phyloP scores from a whole-genome alignment of 2,329 filamentous ascomycete species.

The Aspergillus fructus region DNA sequence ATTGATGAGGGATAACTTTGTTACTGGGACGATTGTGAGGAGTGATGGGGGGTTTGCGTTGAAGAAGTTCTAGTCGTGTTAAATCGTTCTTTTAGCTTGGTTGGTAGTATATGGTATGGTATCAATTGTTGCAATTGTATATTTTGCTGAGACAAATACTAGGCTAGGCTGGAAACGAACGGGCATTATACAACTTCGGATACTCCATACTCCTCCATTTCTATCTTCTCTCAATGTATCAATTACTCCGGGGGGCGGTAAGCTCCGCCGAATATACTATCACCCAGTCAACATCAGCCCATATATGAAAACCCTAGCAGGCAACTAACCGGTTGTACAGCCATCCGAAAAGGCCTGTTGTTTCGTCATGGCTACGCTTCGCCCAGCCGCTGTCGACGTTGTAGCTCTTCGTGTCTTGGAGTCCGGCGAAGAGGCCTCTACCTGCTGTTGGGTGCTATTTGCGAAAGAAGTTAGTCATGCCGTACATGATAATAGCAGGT shows the following conservation, averaged over 20 bases:
- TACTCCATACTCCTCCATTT: background rate
- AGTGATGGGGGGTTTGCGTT: conserved; percentile 40
- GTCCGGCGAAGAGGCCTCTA: conserved; percentile 39
- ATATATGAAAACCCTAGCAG: background rate
- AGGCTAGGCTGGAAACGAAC: background rate
- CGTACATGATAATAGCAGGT: too few relatives aligned
- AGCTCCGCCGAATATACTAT: background rate
- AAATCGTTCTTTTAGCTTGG: too few relatives aligned
- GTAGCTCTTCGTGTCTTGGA: conserved; percentile 40
- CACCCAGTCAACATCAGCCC: background rate
- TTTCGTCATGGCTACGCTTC: conserved; percentile 22
- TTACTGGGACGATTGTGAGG: conserved; percentile 34
- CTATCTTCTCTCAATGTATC: background rate
- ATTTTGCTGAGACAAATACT: background rate
- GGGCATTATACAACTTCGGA: background rate
- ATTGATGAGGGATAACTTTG: conserved; percentile 45
- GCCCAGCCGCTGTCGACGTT: conserved; percentile 40
- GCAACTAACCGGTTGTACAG: conserved; percentile 25
- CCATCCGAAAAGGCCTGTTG: conserved; percentile 14
- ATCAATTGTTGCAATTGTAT: background rate
- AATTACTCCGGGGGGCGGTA: background rate
- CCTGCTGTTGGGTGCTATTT: conserved; percentile 32
- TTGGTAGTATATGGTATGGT: background rate
- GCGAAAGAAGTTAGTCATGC: background rate
- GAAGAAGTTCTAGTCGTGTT: conserved; percentile 5